Evolutionary conservation across 148 eudicot species (phyloP).

Genomic region (Rhododendron henanense): DNA sequence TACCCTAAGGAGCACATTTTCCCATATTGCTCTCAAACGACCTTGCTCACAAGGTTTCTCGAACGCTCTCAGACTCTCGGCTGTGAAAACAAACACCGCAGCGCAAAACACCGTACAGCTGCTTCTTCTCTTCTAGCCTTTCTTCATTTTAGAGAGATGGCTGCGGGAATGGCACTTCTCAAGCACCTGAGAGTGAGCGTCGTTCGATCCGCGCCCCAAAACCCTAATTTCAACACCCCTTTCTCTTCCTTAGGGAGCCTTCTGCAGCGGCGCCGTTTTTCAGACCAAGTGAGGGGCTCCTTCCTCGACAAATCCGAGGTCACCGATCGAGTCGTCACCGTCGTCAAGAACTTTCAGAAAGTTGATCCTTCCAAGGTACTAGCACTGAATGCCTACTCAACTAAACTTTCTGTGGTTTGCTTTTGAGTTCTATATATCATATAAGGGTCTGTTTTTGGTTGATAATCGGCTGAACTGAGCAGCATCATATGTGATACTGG

Average conservation of each 20-base stretch:
- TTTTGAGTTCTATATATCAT: neutral
- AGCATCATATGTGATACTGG: neutral
- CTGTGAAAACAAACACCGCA: neutral
- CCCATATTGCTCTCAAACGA: neutral
- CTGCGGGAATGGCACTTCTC: slow-evolving; percentile 55
- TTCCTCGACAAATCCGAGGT: slow-evolving; percentile 96
- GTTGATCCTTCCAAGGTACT: slow-evolving; percentile 83
- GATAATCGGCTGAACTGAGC: neutral
- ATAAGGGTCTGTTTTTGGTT: neutral
- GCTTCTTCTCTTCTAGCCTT: neutral
- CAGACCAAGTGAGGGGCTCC: slow-evolving; percentile 70
- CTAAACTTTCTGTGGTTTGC: neutral
- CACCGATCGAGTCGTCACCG: slow-evolving; percentile 69
- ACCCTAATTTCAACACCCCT: slow-evolving; percentile 26
- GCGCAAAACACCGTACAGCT: neutral
- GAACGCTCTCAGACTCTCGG: neutral
- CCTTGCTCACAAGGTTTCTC: neutral
- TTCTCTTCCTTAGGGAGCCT: slow-evolving; percentile 29
- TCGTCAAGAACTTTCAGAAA: slow-evolving; percentile 91
- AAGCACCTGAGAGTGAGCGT: slow-evolving; percentile 59
- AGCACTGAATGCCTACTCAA: neutral
- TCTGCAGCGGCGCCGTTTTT: slow-evolving; percentile 45
- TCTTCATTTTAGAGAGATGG: slow-evolving; percentile 25
- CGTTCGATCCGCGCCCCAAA: slow-evolving; percentile 28
- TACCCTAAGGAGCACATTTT: neutral